Base-by-base conservation (phyloP, 2,329 filamentous ascomycete species). In the Dendrostoma leiphaemia region DNA sequence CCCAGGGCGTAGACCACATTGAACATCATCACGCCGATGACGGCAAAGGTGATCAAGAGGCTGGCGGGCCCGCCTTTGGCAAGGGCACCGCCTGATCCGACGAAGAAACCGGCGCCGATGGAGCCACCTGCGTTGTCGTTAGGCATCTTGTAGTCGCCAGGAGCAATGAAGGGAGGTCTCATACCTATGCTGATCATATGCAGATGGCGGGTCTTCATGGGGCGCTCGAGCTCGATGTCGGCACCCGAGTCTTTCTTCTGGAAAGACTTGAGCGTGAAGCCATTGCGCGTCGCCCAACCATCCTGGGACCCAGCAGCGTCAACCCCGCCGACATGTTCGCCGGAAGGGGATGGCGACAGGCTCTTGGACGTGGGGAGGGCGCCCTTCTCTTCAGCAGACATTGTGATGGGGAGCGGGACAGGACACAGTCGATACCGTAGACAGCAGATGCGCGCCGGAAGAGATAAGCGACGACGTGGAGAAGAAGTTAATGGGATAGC, bases 91-190 rank as follows among this genome's bases (percentile, higher is more conserved):
- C 80, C 80, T 9, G 78, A 81, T 62, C 81, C 80, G 58, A 84
- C 81, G 67, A 83, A 84, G 73, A 84, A 82, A 69, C 81, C 81
- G 57, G 81, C 81, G 64, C 81, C 81, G 43, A 84, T 84, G 23
- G 78, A 80, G 58, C 78, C 78, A 59, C 78, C n/a, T n/a, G n/a
- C n/a, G n/a, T n/a, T n/a, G n/a, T n/a, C n/a, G n/a, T n/a, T n/a
- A n/a, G n/a, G n/a, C n/a, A n/a, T n/a, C n/a, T n/a, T n/a, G n/a
- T n/a, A n/a, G n/a, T n/a, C n/a, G n/a, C n/a, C n/a, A n/a, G n/a
- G n/a, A n/a, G n/a, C n/a, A n/a, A n/a, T n/a, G n/a, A n/a, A n/a
- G 19, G 21, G 38, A 10, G 38, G 24, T 24, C 26, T 41, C 38
- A 41, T 41, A 26, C 6, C 77, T 38, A 80, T 79, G 56, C 75